phyloP scores from a whole-genome alignment of 2,329 filamentous ascomycete genomes.

The Cercospora janseana region DNA sequence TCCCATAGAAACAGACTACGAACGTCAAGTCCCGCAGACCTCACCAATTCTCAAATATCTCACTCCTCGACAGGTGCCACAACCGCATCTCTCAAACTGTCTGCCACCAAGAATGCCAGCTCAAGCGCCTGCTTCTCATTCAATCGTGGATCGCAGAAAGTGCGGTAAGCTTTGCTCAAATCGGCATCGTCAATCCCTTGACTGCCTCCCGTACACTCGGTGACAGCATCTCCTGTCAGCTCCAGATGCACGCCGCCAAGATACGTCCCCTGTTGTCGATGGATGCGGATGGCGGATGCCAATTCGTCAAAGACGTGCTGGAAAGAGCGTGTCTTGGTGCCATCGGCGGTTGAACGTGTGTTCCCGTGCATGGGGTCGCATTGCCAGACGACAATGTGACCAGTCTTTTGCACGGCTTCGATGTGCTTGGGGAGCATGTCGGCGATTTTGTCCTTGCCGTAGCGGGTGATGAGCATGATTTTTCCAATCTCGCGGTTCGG shows the following conservation, averaged over 20 bases:
- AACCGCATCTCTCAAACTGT: conserved; percentile 39
- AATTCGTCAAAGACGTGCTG: conserved; percentile 86
- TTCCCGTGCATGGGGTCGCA: conserved; percentile 98
- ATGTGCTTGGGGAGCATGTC: conserved; percentile 80
- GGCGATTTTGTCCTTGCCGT: conserved; percentile 76
- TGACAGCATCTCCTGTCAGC: conserved; percentile 91
- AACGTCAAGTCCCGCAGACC: too few species aligned
- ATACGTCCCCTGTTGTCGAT: conserved; percentile 78
- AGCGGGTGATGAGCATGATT: conserved; percentile 92
- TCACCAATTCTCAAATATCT: not conserved
- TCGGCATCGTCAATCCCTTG: conserved; percentile 85
- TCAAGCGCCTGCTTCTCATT: conserved; percentile 98
- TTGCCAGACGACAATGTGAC: conserved; percentile 83
- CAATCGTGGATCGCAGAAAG: conserved; percentile 88
- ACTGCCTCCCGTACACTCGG: conserved; percentile 89
- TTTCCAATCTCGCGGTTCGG: conserved; percentile 80
- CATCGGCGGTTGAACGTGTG: conserved; percentile 63
- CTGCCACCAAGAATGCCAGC: conserved; percentile 87
- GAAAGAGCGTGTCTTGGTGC: conserved; percentile 92
- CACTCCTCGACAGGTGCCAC: not conserved
- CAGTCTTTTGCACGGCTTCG: conserved; percentile 78
- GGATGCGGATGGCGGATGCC: conserved; percentile 76
- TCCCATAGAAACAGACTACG: too few species aligned
- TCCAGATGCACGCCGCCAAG: conserved; percentile 94
- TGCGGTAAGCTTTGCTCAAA: conserved; percentile 85